These are phyloP conservation scores for Knoxia roxburghii DNA, from an alignment of 257 asterid genomes.

Conservation along the genomic window DNA sequence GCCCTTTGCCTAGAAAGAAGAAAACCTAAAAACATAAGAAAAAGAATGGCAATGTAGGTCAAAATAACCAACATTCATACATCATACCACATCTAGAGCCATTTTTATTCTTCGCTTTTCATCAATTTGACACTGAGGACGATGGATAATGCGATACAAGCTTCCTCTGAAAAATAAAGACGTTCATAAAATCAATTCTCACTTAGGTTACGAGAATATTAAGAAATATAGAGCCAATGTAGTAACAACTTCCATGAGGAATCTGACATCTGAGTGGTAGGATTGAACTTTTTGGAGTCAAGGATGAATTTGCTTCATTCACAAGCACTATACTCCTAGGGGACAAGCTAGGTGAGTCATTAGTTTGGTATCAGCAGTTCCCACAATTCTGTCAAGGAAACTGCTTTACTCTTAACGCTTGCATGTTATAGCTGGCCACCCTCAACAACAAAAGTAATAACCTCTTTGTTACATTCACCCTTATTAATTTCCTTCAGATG, in stretches of 20 bases:
- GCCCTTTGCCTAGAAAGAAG: constrained; percentile 78
- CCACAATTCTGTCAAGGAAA: no score
- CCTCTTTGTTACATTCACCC: no score
- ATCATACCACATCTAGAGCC: constrained; percentile 99
- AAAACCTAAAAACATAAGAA: constrained; percentile 17
- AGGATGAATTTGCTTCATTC: neutral
- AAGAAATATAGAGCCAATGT: neutral
- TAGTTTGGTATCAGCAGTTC: neutral
- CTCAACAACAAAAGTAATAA: no score
- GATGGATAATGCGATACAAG: constrained; percentile 90
- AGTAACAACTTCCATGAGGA: neutral
- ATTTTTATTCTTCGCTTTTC: constrained; percentile 88
- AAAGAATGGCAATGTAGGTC: neutral
- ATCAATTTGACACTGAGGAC: constrained; percentile 92
- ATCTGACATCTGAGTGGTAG: neutral
- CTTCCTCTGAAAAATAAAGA: constrained; percentile 78
- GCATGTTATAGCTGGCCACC: no score
- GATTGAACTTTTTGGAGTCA: neutral
- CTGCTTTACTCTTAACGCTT: no score
- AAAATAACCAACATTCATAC: neutral
- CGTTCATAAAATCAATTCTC: neutral
- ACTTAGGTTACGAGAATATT: neutral
- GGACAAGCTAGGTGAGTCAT: neutral
- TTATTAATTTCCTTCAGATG: no score
- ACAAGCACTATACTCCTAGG: neutral